Evolutionary conservation across 1,139 yeast genomes (phyloP).

Genomic region (Magnusiomyces suaveolens): DNA sequence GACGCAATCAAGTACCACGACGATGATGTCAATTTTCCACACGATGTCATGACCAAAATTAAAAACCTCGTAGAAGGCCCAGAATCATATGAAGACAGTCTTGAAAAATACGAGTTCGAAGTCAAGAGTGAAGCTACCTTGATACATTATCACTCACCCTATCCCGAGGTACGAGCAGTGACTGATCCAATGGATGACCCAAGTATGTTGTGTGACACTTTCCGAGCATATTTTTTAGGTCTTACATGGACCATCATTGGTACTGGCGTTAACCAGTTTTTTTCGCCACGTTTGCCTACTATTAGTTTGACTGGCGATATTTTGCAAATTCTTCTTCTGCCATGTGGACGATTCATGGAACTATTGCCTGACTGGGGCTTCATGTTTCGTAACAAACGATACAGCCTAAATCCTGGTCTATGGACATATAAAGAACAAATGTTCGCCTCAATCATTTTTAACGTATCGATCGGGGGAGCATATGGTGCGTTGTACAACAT

Average conservation of each 20-base stretch:
- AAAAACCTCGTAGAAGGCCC: constrained; percentile 22
- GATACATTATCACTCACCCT: constrained; percentile 38
- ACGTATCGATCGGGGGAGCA: constrained; percentile 18
- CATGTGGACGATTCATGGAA: constrained; percentile 38
- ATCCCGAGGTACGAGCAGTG: constrained; percentile 43
- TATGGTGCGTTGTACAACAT: constrained; percentile 36
- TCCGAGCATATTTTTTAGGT: constrained; percentile 47
- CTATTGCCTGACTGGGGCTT: constrained; percentile 42
- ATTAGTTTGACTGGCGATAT: constrained; percentile 40
- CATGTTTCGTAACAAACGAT: constrained; percentile 32
- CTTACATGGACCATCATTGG: constrained; percentile 48
- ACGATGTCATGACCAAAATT: constrained; percentile 31
- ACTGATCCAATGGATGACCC: constrained; percentile 42
- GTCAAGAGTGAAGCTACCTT: constrained; percentile 39
- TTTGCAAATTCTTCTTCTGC: constrained; percentile 46
- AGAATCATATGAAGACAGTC: constrained; percentile 15
- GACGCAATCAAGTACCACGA: constrained; percentile 36
- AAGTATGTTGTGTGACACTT: constrained; percentile 37
- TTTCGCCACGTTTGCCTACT: constrained; percentile 44
- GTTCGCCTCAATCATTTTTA: constrained; percentile 37
- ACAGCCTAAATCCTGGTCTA: constrained; percentile 47
- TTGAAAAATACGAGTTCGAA: constrained; percentile 22
- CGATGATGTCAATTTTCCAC: constrained; percentile 45
- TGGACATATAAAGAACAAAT: constrained; percentile 65
- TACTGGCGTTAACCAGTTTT: constrained; percentile 48